Base-by-base conservation (phyloP, 2,329 filamentous ascomycete species). In the Penicillium sp. region DNA sequence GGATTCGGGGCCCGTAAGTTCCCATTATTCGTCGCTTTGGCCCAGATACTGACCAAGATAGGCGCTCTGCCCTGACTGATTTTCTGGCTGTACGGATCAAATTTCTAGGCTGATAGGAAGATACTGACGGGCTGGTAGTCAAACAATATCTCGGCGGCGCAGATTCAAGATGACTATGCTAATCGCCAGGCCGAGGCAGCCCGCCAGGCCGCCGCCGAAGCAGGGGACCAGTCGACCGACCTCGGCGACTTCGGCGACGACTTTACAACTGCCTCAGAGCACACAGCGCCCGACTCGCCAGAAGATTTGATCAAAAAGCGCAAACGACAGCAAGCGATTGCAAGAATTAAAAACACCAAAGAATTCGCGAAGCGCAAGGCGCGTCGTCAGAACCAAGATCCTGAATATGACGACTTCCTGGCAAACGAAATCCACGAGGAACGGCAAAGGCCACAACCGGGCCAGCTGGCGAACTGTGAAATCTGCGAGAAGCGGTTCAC, bases 381-480 rank as follows among this genome's bases (percentile, higher is more conserved):
- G 60, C 73, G 72, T 36, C 71, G 71, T 27, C 74, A 76, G 8
- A 75, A 77, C 16, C 68, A 73, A 34, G 74, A 76, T 50, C 73
- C 75, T 27, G 77, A 79, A 40, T 79, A 81, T 27, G 78, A 80
- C 54, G 73, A 81, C 54, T 70, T 75, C 45, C 65, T 81, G 27
- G 76, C 74, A 5, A 66, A 70, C 47, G 77, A 81, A 49, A 81
- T 85, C 64, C 79, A 84, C 73, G 79, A 83, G 69, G 79, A 82
- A 62, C 85, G 84, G 63, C 64, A 70, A 21, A 70, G 69, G 24
- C 86, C 87, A 1, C 71, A 87, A n/a, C 90, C 91, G 1, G 92
- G 91, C 2, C 93, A 97, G 72, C 84, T 93, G 67, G 91, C 90
- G 59, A 92, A 96, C 62, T 97, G 93, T 69, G 91, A 90, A 58